These are phyloP conservation scores for Solanum peruvianum DNA, from an alignment of 257 asterid species.

Conservation along the genomic window DNA sequence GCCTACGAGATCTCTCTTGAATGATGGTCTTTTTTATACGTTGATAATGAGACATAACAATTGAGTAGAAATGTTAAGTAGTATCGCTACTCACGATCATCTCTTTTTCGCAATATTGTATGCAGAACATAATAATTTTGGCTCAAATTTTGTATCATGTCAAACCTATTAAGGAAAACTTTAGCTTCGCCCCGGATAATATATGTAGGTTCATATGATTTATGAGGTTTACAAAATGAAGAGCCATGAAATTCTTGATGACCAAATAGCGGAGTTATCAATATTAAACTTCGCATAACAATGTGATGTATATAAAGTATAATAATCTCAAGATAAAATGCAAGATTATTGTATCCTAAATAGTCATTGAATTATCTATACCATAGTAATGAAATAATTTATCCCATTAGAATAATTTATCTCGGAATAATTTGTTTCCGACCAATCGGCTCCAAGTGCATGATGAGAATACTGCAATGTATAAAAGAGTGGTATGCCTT, in stretches of 20 bases:
- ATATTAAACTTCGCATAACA: neutral
- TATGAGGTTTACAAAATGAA: neutral
- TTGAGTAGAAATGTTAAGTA: neutral
- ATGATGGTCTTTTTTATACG: accelerated
- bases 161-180: neutral
- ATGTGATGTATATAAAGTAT: neutral
- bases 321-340: neutral
- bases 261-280: neutral
- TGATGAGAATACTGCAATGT: neutral
- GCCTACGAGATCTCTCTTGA: too few relatives aligned
- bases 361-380: neutral
- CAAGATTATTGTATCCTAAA: neutral
- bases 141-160: accelerated
- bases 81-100: neutral
- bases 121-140: too few relatives aligned
- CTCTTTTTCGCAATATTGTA: neutral
- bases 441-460: neutral
- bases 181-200: neutral
- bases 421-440: neutral
- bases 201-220: neutral
- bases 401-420: neutral
- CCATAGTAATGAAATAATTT: too few relatives aligned
- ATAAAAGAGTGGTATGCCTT: neutral
- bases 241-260: neutral
- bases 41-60: neutral